Evolutionary conservation across 2,329 filamentous ascomycete genomes (phyloP).

Genomic region (Diaporthe aspalathi): DNA sequence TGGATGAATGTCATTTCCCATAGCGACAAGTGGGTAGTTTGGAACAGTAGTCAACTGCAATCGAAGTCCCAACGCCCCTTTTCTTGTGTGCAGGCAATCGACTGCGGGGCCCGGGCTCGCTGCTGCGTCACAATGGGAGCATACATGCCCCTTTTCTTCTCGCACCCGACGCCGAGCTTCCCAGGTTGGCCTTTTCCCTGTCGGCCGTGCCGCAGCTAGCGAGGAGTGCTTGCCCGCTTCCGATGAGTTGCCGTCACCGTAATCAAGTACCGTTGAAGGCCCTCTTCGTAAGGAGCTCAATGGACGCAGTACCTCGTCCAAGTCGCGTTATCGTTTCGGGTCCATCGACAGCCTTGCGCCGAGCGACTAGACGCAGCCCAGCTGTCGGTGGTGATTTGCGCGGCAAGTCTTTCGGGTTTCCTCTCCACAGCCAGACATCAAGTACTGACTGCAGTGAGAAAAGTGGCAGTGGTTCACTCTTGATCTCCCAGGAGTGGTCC

Average conservation of each 20-base stretch:
- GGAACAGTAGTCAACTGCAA: no score
- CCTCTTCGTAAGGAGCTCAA: no score
- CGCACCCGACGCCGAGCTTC: no score
- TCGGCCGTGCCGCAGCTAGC: no score
- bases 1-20: no score
- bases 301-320: background rate
- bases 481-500: constrained; percentile 21
- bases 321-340: no score
- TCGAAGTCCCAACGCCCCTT: background rate
- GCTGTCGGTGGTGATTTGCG: background rate
- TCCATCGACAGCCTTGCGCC: background rate
- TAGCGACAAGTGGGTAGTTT: no score
- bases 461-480: constrained; percentile 49
- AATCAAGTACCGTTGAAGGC: no score
- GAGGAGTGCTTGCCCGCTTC: background rate
- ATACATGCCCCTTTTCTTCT: background rate
- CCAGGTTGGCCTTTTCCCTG: no score
- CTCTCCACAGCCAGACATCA: constrained; percentile 63
- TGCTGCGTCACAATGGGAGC: no score
- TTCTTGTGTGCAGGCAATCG: background rate
- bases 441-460: constrained; percentile 65
- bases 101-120: background rate
- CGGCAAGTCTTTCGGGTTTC: constrained; percentile 40
- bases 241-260: background rate
- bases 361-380: background rate